Percentiles rank a stretch among this genome's conserved stretches.
Conservation (phyloP, 2,329 filamentous ascomycete genomes). For the Ramichloridium luteum region DNA sequence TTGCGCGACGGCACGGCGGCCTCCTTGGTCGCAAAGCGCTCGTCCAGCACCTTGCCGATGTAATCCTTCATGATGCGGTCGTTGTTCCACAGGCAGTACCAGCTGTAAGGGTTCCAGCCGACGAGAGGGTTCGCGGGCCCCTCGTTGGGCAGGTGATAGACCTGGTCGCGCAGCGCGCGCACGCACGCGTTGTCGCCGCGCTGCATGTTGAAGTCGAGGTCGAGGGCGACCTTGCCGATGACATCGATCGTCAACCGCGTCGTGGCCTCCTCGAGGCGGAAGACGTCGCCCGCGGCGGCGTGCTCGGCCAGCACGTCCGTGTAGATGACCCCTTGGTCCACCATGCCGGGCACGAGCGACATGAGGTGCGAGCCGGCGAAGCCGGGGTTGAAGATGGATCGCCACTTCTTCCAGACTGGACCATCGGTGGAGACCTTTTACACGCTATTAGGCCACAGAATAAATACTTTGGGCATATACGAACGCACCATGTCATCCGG, state of each 20-base stretch:
- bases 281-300: constrained; percentile 26
- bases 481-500: constrained; percentile 15
- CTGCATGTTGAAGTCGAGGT: constrained; percentile 27
- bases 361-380: constrained; percentile 29
- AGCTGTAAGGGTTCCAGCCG: constrained; percentile 12
- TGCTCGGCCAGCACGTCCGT: constrained; percentile 23
- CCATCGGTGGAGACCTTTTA: constrained; percentile 28
- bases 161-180: constrained; percentile 25
- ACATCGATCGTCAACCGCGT: constrained; percentile 31
- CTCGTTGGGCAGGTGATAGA: constrained; percentile 16
- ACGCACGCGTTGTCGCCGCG: constrained; percentile 25
- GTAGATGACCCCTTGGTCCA: constrained; percentile 25
- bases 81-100: constrained; percentile 15
- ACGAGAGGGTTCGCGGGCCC: constrained; percentile 7
- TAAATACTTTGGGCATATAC: too few species aligned
- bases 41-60: constrained; percentile 23
- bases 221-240: constrained; percentile 30
- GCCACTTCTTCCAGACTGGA: constrained; percentile 32
- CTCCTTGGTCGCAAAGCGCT: constrained; percentile 21
- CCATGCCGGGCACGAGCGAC: constrained; percentile 27
- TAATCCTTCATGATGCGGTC: constrained; percentile 12
- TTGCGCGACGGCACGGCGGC: constrained; percentile 15
- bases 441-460: too few species aligned
- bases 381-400: constrained; percentile 32
- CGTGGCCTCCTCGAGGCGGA: constrained; percentile 29